Conservation (phyloP, 148 eudicot genomes). For the Rhododendron ferrugineum region DNA sequence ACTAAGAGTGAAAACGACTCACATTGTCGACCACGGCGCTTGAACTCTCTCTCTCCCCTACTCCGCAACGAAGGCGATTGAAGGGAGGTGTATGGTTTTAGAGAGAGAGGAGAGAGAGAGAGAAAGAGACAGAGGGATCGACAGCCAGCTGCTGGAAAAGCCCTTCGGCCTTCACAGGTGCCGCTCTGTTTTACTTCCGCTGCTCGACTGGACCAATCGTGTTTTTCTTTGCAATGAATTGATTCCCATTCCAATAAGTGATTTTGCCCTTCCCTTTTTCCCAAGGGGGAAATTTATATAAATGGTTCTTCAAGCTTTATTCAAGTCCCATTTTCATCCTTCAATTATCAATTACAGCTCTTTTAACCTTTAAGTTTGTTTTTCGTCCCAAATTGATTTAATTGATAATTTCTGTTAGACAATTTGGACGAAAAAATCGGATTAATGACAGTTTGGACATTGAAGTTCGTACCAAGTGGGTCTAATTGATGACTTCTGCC, state of each 20-base stretch:
- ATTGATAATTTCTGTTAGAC: too few relatives aligned
- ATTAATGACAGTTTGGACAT: too few relatives aligned
- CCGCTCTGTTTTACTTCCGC: neutral
- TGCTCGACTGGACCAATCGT: neutral
- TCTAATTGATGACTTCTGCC: too few relatives aligned
- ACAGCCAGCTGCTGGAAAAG: neutral
- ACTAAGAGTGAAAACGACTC: neutral
- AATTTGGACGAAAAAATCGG: too few relatives aligned
- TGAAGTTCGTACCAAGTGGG: too few relatives aligned
- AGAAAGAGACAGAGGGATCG: neutral
- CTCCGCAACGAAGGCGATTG: neutral
- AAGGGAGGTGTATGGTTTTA: neutral
- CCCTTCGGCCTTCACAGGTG: neutral
- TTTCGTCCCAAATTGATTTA: too few relatives aligned
- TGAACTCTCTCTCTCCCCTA: neutral
- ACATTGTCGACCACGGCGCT: conserved; percentile 1
- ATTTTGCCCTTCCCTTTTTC: too few relatives aligned
- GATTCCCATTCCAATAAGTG: neutral
- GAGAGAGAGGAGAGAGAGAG: conserved; percentile 6
- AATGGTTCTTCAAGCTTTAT: too few relatives aligned
- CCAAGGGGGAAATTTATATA: too few relatives aligned
- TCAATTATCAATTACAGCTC: too few relatives aligned
- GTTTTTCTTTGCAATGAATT: neutral
- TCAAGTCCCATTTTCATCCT: too few relatives aligned
- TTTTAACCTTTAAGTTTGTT: too few relatives aligned